These are phyloP conservation scores for Hypoxylon fragiforme DNA, from an alignment of 495 filamentous ascomycete genomes.

Conservation along the genomic window DNA sequence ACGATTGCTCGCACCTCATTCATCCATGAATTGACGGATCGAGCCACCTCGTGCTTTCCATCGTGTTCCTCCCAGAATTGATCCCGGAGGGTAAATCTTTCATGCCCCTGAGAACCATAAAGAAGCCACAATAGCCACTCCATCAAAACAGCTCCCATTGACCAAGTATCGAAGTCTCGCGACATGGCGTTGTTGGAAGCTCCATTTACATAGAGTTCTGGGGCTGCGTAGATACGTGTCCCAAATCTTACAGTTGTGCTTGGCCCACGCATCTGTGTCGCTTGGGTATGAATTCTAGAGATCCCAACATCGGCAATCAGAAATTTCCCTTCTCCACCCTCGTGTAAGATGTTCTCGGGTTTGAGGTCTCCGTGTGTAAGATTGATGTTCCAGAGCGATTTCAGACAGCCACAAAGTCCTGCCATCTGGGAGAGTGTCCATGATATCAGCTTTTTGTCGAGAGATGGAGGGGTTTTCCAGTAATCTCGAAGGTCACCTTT, in stretches of 20 bases:
- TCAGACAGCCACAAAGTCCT: neutral
- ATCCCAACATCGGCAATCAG: conserved; percentile 11
- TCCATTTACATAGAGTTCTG: conserved; percentile 3
- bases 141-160: conserved; percentile 40
- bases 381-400: neutral
- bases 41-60: neutral
- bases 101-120: conserved; percentile 10
- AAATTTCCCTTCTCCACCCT: conserved; percentile 2
- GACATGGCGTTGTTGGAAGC: conserved; percentile 14
- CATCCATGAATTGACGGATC: too few species aligned
- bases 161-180: conserved; percentile 41
- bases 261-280: neutral
- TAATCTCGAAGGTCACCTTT: neutral
- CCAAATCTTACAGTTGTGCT: conserved; percentile 8
- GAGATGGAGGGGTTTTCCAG: neutral
- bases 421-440: neutral
- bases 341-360: conserved; percentile 21
- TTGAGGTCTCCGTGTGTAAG: conserved; percentile 22
- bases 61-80: neutral
- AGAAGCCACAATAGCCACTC: conserved; percentile 43
- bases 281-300: neutral
- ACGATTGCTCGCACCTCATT: too few species aligned
- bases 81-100: neutral
- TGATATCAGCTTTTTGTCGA: neutral
- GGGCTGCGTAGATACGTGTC: conserved; percentile 21